phyloP scores from a whole-genome alignment of 2,329 filamentous ascomycete genomes.

The Orbilia brochopaga region DNA sequence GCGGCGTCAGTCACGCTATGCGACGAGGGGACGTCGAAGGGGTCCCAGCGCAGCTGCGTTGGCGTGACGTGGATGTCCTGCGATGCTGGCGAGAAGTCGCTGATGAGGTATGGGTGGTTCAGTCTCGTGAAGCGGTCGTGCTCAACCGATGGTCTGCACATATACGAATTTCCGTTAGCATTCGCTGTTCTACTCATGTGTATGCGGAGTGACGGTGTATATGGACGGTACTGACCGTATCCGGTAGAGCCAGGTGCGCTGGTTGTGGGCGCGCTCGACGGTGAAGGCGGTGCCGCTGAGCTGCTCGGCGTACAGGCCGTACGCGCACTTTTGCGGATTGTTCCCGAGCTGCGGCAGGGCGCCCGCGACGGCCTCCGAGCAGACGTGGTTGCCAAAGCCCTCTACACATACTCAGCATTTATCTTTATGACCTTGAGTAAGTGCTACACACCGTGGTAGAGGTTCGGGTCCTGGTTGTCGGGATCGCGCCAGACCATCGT shows the following conservation, averaged over 20 bases:
- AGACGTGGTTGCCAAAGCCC: constrained; percentile 49
- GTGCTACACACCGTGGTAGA: constrained; percentile 40
- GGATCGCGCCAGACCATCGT: constrained; percentile 43
- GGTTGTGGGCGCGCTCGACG: constrained; percentile 71
- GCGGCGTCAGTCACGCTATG: constrained; percentile 32
- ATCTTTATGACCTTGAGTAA: not conserved
- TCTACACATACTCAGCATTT: constrained; percentile 11
- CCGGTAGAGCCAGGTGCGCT: constrained; percentile 75
- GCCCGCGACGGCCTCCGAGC: constrained; percentile 39
- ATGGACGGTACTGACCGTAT: constrained; percentile 57
- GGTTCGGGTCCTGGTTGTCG: constrained; percentile 43
- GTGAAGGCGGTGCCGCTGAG: constrained; percentile 76
- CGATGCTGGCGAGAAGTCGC: constrained; percentile 57
- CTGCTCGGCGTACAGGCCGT: constrained; percentile 82
- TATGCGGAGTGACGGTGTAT: constrained; percentile 56
- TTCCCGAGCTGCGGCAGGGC: constrained; percentile 61
- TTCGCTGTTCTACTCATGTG: too few relatives aligned
- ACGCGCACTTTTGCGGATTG: constrained; percentile 78
- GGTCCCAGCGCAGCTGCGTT: constrained; percentile 81
- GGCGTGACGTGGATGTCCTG: constrained; percentile 74
- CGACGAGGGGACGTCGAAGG: constrained; percentile 69
- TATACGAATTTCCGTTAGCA: not conserved
- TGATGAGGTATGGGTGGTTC: constrained; percentile 59
- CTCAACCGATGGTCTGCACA: constrained; percentile 39
- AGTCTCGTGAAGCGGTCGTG: constrained; percentile 45